Evolutionary conservation across 2,329 filamentous ascomycete genomes (phyloP), one percentile per base, ranked within the genome.

Genomic region (Thermochaetoides dissita): DNA sequence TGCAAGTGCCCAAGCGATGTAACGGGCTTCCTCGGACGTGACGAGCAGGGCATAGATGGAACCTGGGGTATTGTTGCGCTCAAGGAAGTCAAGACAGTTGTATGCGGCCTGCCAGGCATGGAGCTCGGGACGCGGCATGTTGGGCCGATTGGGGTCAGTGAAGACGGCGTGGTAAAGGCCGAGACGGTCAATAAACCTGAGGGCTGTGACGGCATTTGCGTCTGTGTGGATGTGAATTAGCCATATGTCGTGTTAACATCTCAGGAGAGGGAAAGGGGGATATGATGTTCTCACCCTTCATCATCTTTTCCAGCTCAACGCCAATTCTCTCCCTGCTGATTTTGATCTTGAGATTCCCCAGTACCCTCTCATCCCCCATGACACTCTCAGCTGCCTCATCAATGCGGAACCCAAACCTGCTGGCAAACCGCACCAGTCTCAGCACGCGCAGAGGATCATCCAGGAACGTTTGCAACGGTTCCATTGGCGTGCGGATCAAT

Each of bases 291-390:
- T 6, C 57, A 73, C 84, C 82, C 60, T 76, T 81, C 11, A 96
- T 66, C 79, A 94, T 94, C 68, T 96, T 96, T 56, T 89, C 84
- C 3, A 95, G 55, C 58, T 98, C 91, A 4, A 81, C 73, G 0
- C 86, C 85, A 2, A 98, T 79, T 44, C 91, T 72, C 60, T 98
- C 91, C 42, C 87, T 77, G 55, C 84, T 95, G 51, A 98, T 96
- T 59, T 98, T 98, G 30, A 81, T 61, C 39, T 73, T 76, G n/a
- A 98, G 65, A 3, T 85, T 83, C 8, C 79, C 67, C 45, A 88
- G 72, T 38, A 98, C 91, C n/a, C 73, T 70, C n/a, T 64, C 57
- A 50, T 94, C 72, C 9, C 71, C 72, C 89, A 98, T 98, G 24
- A 76, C 80, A 35, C 66, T 57, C 54, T 82, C 74, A 0, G 82